Percentiles rank a stretch among this genome's conserved stretches.
These are phyloP conservation scores for Suillus discolor DNA, from an alignment of 768 basidiomycete species.

Conservation along the genomic window DNA sequence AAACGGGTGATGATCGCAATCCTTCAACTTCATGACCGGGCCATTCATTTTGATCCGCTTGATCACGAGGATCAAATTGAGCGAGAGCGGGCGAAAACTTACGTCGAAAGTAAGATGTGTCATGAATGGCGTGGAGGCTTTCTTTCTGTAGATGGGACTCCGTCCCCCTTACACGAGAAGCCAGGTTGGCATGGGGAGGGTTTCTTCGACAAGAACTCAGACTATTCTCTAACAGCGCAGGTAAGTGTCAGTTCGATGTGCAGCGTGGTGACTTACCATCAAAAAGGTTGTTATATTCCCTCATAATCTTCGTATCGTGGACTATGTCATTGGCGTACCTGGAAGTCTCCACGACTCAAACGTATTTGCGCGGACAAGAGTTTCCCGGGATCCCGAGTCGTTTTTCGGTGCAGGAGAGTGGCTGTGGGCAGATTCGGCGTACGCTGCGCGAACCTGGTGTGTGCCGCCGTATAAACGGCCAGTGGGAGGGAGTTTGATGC, in stretches of 20 bases:
- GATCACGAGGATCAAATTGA: constrained; percentile 8
- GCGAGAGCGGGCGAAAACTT: neutral
- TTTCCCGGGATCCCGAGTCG: neutral
- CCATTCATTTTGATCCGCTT: constrained; percentile 8
- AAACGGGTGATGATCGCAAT: constrained; percentile 9
- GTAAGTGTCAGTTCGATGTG: too few species aligned
- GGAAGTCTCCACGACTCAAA: constrained; percentile 16
- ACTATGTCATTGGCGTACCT: too few species aligned
- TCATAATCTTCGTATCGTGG: too few species aligned
- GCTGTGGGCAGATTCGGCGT: constrained; percentile 18
- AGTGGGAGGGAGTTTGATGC: neutral
- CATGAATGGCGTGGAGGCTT: too few species aligned
- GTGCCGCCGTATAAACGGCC: neutral
- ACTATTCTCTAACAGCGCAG: too few species aligned
- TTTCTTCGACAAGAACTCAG: too few species aligned
- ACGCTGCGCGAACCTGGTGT: constrained; percentile 13
- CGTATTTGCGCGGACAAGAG: constrained; percentile 3
- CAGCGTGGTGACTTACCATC: too few species aligned
- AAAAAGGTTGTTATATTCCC: too few species aligned
- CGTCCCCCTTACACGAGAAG: too few species aligned
- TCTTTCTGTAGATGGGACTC: too few species aligned
- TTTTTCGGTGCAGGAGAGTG: constrained; percentile 16
- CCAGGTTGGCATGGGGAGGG: too few species aligned
- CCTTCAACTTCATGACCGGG: constrained; percentile 8
- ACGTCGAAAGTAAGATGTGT: neutral